Evolutionary conservation across 2,329 filamentous ascomycete genomes (phyloP).

Genomic region (Tolypocladium tundrense): DNA sequence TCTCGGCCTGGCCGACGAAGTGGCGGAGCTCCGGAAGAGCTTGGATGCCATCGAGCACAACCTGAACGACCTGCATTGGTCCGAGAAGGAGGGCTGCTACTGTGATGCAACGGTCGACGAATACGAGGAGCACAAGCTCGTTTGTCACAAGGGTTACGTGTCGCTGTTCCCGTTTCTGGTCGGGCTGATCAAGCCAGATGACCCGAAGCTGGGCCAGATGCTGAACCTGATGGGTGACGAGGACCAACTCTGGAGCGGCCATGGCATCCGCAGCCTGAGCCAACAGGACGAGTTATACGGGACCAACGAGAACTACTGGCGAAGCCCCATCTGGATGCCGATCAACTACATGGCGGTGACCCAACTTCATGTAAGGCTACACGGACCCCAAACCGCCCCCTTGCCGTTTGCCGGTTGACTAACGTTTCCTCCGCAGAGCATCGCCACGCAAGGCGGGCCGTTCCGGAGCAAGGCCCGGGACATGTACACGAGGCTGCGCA

Average conservation of each 20-base stretch:
- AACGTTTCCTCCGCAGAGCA: slow-evolving; percentile 29
- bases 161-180: slow-evolving; percentile 87
- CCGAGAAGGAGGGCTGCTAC: slow-evolving; percentile 66
- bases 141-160: slow-evolving; percentile 96
- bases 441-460: slow-evolving; percentile 57
- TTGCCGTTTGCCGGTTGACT: neutral
- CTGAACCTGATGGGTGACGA: slow-evolving; percentile 72
- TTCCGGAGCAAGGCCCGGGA: slow-evolving; percentile 57
- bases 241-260: slow-evolving; percentile 78
- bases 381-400: neutral
- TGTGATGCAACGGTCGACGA: slow-evolving; percentile 94
- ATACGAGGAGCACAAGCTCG: slow-evolving; percentile 79
- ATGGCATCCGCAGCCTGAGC: slow-evolving; percentile 84
- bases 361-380: slow-evolving; percentile 60
- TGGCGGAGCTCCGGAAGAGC: slow-evolving; percentile 58
- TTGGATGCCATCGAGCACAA: slow-evolving; percentile 73
- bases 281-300: slow-evolving; percentile 74
- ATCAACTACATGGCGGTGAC: slow-evolving; percentile 85
- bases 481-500: slow-evolving; percentile 67
- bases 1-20: slow-evolving; percentile 69
- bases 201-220: slow-evolving; percentile 62
- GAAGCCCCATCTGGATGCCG: slow-evolving; percentile 88
- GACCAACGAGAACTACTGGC: slow-evolving; percentile 95
- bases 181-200: slow-evolving; percentile 65
- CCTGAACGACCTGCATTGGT: slow-evolving; percentile 91